Conservation (phyloP, 768 basidiomycete genomes). For the Mycena epipterygia region DNA sequence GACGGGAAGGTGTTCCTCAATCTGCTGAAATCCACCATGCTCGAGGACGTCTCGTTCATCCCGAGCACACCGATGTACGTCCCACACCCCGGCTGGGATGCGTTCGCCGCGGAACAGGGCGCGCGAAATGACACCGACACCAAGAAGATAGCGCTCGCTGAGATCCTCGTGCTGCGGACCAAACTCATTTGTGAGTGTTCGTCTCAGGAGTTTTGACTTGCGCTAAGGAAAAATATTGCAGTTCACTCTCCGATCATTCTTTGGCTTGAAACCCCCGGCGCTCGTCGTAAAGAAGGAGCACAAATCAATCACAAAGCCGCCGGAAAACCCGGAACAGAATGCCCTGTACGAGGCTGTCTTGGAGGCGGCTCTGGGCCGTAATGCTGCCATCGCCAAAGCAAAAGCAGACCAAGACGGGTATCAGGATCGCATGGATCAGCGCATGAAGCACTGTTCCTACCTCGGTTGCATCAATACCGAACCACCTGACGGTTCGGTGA, state of each 20-base stretch:
- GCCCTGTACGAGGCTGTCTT: neutral
- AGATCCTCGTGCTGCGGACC: constrained; percentile 16
- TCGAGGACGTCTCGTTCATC: constrained; percentile 18
- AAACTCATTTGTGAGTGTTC: constrained; percentile 26
- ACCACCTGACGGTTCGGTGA: constrained; percentile 4
- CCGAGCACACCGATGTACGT: constrained; percentile 10
- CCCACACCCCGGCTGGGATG: constrained; percentile 16
- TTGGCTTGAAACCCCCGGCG: constrained; percentile 1
- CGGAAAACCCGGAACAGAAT: neutral
- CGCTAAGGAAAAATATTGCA: constrained; percentile 11
- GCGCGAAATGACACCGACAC: neutral
- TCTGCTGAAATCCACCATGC: constrained; percentile 19
- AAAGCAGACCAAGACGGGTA: neutral
- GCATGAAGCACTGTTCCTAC: constrained; percentile 23
- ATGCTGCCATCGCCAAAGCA: neutral
- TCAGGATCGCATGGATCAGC: neutral
- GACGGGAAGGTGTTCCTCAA: constrained; percentile 26
- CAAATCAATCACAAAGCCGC: neutral
- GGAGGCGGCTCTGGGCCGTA: neutral
- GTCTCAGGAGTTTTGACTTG: neutral
- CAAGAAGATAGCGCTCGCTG: constrained; percentile 8
- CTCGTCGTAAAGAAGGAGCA: constrained; percentile 15
- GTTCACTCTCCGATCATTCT: constrained; percentile 23
- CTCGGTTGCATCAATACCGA: constrained; percentile 9
- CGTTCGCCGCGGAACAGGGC: neutral